Evolutionary conservation across 345 rosid species (phyloP), one percentile per base, ranked within the genome.

Genomic region (Arabidopsis suecica): DNA sequence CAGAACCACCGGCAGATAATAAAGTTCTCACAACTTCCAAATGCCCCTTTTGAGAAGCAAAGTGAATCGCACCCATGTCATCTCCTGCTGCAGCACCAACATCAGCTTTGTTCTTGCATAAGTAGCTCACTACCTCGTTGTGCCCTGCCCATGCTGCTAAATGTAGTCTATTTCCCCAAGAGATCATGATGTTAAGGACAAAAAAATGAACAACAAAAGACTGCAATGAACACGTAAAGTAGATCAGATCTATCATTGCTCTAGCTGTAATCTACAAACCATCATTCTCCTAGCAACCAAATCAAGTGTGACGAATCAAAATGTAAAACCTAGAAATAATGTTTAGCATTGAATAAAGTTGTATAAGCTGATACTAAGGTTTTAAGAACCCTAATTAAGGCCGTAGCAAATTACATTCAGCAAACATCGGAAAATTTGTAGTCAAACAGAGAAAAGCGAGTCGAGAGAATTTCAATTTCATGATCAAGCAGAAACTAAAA

Each of bases 71-170:
- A 7, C 97, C 93, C 98, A 93, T 93, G 79, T 95, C 96, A 73
- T 95, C 99, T 82, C 93, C 86, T 30, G 99, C 98, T 56, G 97
- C 93, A 61, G 99, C 98, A 32, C 98, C 93, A 16, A 84, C 91
- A 85, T 95, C 99, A 0, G 99, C 99, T 75, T 91, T 95, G 45
- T 89, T 79, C 79, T 90, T 86, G 89, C 98, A 93, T 65, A 95
- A 88, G 76, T 87, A 89, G 78, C 79, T 84, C 42, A 87, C 94
- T 13, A 87, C 91, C 81, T 86, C 84, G 34, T 83, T 77, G 50
- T 93, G 89, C 11, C 99, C 98, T 44, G 98, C 83, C 98, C 99
- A 93, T 73, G 99, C 97, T 73, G 98, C 99, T 61, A 95, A 83
- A 79, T 93, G 98, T 69, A 95, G 82, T 77, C 97, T 93, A 74